A percentile compares a stretch with the other conserved stretches of the same genome.
Evolutionary conservation across 2,329 filamentous ascomycete species (phyloP).

Genomic region (Pyricularia grisea): DNA sequence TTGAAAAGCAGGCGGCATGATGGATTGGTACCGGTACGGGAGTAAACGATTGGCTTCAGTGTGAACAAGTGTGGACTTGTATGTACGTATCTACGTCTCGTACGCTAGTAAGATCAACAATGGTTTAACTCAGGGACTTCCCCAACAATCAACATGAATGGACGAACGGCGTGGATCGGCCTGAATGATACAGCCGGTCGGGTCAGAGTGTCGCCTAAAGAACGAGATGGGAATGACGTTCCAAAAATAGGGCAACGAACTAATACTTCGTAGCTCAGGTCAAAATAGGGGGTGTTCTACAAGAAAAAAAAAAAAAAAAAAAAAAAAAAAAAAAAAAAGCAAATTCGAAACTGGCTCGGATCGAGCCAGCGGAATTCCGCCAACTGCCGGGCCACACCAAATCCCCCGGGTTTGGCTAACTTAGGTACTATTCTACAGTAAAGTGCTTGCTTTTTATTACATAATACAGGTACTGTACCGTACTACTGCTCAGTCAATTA

Average conservation of each 20-base stretch:
- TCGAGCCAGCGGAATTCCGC: neutral
- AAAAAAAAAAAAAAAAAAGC: neutral
- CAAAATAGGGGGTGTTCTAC: neutral
- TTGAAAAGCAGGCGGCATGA: neutral
- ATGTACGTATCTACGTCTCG: neutral
- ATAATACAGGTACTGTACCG: neutral
- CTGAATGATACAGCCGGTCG: neutral
- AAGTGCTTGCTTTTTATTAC: neutral
- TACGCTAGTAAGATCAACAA: too few species aligned
- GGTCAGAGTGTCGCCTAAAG: neutral
- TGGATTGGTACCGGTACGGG: neutral
- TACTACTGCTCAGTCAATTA: neutral
- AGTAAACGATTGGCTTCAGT: neutral
- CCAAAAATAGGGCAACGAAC: too few species aligned
- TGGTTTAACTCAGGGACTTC: neutral
- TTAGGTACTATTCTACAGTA: too few species aligned
- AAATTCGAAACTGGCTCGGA: neutral
- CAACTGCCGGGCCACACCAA: too few species aligned
- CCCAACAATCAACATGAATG: neutral
- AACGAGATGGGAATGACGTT: neutral
- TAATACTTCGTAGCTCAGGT: too few species aligned
- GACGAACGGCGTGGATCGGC: neutral
- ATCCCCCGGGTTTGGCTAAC: too few species aligned
- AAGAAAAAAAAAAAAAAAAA: neutral
- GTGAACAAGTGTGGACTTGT: neutral